phyloP scores from a whole-genome alignment of 176 grass and related monocot genomes.

The Aegilops bicornis region DNA sequence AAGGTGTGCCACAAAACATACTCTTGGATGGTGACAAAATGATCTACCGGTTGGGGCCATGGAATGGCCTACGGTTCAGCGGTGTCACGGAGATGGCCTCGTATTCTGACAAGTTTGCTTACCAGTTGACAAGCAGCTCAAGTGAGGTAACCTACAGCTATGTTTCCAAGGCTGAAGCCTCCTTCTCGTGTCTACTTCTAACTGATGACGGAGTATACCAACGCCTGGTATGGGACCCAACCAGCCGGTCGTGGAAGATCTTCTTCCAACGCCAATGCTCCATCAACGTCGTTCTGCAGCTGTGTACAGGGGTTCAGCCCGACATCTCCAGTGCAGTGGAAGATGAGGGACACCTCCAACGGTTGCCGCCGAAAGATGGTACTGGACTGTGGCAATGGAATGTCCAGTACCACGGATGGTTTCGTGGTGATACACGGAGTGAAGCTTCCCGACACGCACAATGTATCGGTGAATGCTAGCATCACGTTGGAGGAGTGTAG shows the following conservation, averaged over 20 bases:
- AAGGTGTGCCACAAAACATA: no score
- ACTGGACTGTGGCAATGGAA: conserved; percentile 12
- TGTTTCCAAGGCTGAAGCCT: not conserved
- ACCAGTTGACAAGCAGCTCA: not conserved
- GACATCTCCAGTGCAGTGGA: conserved; percentile 7
- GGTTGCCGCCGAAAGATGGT: conserved; percentile 27
- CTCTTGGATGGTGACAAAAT: not conserved
- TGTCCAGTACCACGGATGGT: no score
- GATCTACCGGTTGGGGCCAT: conserved; percentile 1
- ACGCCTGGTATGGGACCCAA: conserved; percentile 16
- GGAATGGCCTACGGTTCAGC: conserved; percentile 33
- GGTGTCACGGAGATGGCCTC: conserved; percentile 34
- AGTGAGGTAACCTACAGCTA: not conserved
- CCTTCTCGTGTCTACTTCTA: conserved; percentile 9
- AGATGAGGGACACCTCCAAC: not conserved
- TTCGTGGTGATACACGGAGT: not conserved
- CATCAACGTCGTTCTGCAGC: conserved; percentile 36
- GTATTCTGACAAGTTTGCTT: not conserved
- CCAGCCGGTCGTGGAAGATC: not conserved
- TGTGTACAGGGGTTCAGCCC: conserved; percentile 50
- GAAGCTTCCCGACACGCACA: conserved; percentile 39
- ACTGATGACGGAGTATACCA: not conserved
- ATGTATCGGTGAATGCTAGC: not conserved
- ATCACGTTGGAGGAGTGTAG: conserved; percentile 18
- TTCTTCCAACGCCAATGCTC: not conserved